Evolutionary conservation across 2,329 filamentous ascomycete species (phyloP).

Genomic region (Aureobasidium pullulans): DNA sequence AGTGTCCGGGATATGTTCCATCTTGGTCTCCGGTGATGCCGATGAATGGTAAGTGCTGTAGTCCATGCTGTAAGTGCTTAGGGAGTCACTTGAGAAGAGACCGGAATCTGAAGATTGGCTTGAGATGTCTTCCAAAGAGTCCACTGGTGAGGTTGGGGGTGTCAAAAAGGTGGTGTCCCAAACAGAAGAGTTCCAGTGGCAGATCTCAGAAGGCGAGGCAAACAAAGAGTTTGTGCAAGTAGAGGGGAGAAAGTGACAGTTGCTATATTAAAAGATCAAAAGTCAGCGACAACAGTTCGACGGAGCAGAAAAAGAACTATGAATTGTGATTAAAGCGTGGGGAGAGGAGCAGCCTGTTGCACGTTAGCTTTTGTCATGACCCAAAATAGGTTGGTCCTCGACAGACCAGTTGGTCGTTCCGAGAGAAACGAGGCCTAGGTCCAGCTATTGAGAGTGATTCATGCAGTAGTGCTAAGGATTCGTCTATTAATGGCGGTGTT

Average conservation of each 20-base stretch:
- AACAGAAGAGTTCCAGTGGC: slow-evolving; percentile 16
- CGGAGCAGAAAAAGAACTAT: neutral
- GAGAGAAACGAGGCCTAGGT: neutral
- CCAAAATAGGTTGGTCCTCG: neutral
- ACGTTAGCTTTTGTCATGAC: neutral
- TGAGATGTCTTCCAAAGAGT: slow-evolving; percentile 4
- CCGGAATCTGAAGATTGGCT: slow-evolving; percentile 13
- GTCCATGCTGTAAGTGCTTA: slow-evolving; percentile 32
- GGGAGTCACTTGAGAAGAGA: slow-evolving; percentile 17
- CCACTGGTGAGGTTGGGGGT: slow-evolving; percentile 14
- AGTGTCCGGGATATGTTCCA: slow-evolving; percentile 26
- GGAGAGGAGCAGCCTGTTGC: slow-evolving; percentile 8
- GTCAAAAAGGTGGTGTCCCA: slow-evolving; percentile 12
- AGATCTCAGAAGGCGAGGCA: slow-evolving; percentile 14
- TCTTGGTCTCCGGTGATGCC: slow-evolving; percentile 26
- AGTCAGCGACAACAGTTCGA: slow-evolving; percentile 4
- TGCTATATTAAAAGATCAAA: slow-evolving; percentile 11
- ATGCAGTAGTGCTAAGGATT: no score
- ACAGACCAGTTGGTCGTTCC: slow-evolving; percentile 9
- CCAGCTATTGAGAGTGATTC: neutral
- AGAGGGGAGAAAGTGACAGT: slow-evolving; percentile 14
- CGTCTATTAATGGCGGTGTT: neutral
- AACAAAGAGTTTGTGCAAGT: slow-evolving; percentile 14
- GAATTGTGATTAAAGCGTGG: neutral
- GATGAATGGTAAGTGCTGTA: slow-evolving; percentile 31